These are phyloP conservation scores for Termitomyces sp. DNA, from an alignment of 768 basidiomycete genomes.

Conservation along the genomic window DNA sequence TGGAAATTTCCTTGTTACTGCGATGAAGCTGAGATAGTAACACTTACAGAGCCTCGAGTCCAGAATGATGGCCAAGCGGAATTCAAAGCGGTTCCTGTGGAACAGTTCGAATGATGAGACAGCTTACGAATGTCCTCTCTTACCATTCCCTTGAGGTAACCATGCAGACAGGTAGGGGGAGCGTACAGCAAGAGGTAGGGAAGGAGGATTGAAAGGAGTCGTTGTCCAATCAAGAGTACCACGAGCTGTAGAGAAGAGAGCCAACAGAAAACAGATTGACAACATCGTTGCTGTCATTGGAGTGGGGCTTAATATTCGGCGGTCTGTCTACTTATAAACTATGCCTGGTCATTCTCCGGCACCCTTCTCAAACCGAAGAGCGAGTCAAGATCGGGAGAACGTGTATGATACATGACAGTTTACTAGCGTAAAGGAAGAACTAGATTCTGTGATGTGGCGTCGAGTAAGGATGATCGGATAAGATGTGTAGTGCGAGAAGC, in stretches of 20 bases:
- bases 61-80: constrained; percentile 66
- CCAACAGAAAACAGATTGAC: constrained; percentile 1
- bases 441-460: neutral
- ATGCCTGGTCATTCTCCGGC: neutral
- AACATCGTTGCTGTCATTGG: neutral
- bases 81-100: constrained; percentile 37
- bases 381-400: neutral
- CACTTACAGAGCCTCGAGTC: constrained; percentile 48
- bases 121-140: constrained; percentile 4
- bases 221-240: constrained; percentile 41
- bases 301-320: neutral
- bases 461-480: too few relatives aligned
- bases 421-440: neutral
- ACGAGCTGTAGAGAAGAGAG: constrained; percentile 12
- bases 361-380: neutral
- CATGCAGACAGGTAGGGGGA: constrained; percentile 65
- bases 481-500: too few relatives aligned
- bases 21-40: neutral
- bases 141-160: constrained; percentile 54
- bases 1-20: constrained; percentile 18
- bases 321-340: neutral
- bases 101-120: neutral
- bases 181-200: constrained; percentile 63
- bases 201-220: constrained; percentile 53
- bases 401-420: neutral